Evolutionary conservation across 495 filamentous ascomycete genomes (phyloP), one percentile per base, ranked within the genome.

Genomic region (Thermothielavioides terrestris): DNA sequence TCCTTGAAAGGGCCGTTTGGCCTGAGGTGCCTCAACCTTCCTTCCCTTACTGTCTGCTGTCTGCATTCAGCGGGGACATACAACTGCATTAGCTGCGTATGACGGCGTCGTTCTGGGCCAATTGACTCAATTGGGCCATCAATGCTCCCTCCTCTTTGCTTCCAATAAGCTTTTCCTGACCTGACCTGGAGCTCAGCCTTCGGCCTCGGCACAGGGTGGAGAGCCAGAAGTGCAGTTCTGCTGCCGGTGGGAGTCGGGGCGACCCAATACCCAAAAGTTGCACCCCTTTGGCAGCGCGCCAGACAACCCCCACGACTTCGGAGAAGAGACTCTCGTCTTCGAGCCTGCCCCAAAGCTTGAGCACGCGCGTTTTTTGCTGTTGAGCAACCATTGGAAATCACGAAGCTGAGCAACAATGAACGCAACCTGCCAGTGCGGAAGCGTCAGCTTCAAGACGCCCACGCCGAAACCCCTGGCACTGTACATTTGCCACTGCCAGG

Each of bases 401-500:
- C n/a, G 23, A 32, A 31, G 15, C 23, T 41, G 1, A 21, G 21
- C 12, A 22, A 34, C 17, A 1, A 76, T 77, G 78, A 69, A 82
- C 49, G 81, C 68, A 11, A 70, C 69, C 27, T 85, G 82, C 53
- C 77, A 83, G 66, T 86, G 83, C 63, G 75, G 78, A n/a, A 61
- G 72, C 14, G 71, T 85, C 21, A 46, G 54, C 46, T 85, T 86
- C 66, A 77, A 71, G 52, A 82, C 82, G 27, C 79, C 83, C 39
- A 61, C 73, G 2, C 55, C 61, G 15, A 66, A 73, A 45, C 79
- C 80, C 1, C 69, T 82, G 21, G 73, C 72, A 1, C 59, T 84
- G 14, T 85, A 83, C 57, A 78, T 83, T 59, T 86, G 83, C 66
- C 83, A 86, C 67, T 86, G 83, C 63, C 62, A 69, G 31, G 75